Evolutionary conservation across 2,329 filamentous ascomycete species (phyloP), one percentile per base, ranked within the genome.

Genomic region (Aspergillus brasiliensis): DNA sequence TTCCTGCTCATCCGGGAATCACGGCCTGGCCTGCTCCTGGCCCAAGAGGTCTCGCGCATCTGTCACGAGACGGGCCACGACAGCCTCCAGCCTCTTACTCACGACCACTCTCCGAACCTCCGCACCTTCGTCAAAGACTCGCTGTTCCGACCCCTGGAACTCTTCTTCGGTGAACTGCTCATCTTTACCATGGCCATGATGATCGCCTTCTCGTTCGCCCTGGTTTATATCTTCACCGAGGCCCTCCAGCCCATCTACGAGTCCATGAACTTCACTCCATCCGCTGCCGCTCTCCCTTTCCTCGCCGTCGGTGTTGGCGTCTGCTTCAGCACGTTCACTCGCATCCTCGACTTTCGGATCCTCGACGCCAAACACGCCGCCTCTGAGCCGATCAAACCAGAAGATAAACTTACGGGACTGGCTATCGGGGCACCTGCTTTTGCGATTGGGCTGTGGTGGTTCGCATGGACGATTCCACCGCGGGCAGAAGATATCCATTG

Each of bases 211-310:
- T 74, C 75, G 3, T 80, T 77, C 56, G 78, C 73, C 0, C 67
- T 82, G 7, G 75, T 82, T n/a, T 83, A 82, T 58, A 73, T 82
- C 7, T 80, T 82, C 61, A 78, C 80, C 1, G 80, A 82, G 65
- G 74, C 77, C 0, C 62, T 82, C 0, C 69, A 72, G 1, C 64
- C 72, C 0, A 73, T 82, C 3, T 83, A 80, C 64, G 57, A 70
- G 28, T 68, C 70, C 3, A 65, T 77, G 53, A 71, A 73, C 3
- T 74, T 81, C 62, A 62, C 68, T 2, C 56, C 61, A 2, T 64
- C 72, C 1, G 65, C 76, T 3, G 66, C 78, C 0, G 79, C 75
- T 0, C 67, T 82, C 0, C 71, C 76, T 0, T 81, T 81, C 56
- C 62, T 81, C 10, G 72, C 77, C 1, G 72, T 80, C 17, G 72